Evolutionary conservation across 2,329 filamentous ascomycete genomes (phyloP).

Genomic region (Phialophora chinensis): DNA sequence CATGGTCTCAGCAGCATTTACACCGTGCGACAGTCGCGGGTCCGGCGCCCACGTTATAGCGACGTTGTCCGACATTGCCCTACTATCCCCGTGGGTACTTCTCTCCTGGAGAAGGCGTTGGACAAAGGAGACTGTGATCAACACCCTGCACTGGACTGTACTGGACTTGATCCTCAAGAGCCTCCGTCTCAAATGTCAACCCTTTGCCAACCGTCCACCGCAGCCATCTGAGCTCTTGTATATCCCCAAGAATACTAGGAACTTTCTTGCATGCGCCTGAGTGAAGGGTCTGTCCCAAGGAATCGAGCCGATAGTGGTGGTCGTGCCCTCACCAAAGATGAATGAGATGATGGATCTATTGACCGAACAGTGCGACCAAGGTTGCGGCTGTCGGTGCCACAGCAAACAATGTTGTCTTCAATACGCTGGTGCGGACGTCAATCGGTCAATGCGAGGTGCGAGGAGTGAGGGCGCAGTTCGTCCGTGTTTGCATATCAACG

Average conservation of each 20-base stretch:
- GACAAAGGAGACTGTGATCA: conserved; percentile 18
- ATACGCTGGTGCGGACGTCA: background rate
- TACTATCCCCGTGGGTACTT: background rate
- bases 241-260: conserved; percentile 1
- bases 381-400: background rate
- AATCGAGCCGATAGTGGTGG: background rate
- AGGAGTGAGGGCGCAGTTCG: conserved; percentile 8
- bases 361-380: background rate
- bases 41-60: conserved; percentile 35
- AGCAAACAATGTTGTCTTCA: conserved; percentile 5
- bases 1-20: conserved; percentile 8
- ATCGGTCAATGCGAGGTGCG: conserved; percentile 1
- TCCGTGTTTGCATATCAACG: conserved; percentile 8
- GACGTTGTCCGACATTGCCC: conserved; percentile 31
- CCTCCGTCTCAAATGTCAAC: conserved; percentile 20
- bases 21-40: conserved; percentile 17
- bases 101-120: conserved; percentile 13
- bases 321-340: background rate
- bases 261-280: background rate
- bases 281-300: background rate
- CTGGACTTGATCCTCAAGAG: conserved; percentile 9
- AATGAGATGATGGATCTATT: background rate
- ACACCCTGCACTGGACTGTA: conserved; percentile 6
- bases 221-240: conserved; percentile 21
- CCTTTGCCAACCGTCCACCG: conserved; percentile 12